Evolutionary conservation across 305 asterid genomes (phyloP).

Genomic region (Rubia occidens): DNA sequence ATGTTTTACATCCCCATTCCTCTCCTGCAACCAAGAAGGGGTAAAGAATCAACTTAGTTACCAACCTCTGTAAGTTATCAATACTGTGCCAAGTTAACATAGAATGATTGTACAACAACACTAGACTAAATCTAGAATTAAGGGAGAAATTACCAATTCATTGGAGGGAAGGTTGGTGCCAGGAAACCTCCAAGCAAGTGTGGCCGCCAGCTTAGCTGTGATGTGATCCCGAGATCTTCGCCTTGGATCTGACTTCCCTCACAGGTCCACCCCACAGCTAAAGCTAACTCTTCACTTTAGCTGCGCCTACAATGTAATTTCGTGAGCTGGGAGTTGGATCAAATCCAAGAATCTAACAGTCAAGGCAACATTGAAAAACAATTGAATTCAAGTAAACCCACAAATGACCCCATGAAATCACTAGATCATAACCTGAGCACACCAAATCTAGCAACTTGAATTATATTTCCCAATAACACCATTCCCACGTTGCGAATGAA

Average conservation of each 20-base stretch:
- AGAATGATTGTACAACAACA: too few relatives aligned
- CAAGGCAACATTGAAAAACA: slow-evolving; percentile 6
- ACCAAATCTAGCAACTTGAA: slow-evolving; percentile 17
- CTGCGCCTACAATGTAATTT: slow-evolving; percentile 3
- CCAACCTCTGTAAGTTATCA: neutral
- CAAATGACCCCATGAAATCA: slow-evolving; percentile 16
- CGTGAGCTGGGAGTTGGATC: slow-evolving; percentile 16
- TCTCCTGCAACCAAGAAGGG: slow-evolving; percentile 44
- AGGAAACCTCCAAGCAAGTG: slow-evolving; percentile 65
- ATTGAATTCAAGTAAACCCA: slow-evolving; percentile 24
- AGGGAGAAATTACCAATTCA: slow-evolving; percentile 44
- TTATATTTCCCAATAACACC: neutral
- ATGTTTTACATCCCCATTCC: slow-evolving; percentile 65
- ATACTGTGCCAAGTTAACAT: neutral
- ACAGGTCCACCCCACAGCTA: slow-evolving; percentile 26
- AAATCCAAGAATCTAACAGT: slow-evolving; percentile 14
- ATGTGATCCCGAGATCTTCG: slow-evolving; percentile 36
- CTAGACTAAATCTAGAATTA: neutral
- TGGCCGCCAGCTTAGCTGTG: slow-evolving; percentile 61
- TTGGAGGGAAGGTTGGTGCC: slow-evolving; percentile 39
- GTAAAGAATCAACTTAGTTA: neutral
- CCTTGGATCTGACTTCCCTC: slow-evolving; percentile 37
- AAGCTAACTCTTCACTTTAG: slow-evolving; percentile 18
- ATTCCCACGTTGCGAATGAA: neutral
- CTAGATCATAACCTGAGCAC: slow-evolving; percentile 34